phyloP scores from a whole-genome alignment of 768 basidiomycete genomes.

The Fomitopsis pulvina region DNA sequence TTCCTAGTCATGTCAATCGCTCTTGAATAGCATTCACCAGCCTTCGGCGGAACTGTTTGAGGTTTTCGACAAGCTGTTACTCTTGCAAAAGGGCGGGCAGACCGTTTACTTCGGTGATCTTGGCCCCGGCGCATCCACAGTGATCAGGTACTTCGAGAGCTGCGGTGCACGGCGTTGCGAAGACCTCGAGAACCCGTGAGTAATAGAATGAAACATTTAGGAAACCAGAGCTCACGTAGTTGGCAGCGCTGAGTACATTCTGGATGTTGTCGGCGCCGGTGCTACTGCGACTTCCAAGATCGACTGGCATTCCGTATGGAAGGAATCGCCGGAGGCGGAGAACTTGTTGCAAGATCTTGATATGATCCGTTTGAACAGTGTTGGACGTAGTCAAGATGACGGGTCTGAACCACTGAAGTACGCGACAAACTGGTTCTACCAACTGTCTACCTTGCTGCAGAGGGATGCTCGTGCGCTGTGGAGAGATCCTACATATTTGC shows the following conservation, averaged over 20 bases:
- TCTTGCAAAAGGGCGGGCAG: constrained; percentile 73
- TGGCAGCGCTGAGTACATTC: constrained; percentile 38
- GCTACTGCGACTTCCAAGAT: constrained; percentile 34
- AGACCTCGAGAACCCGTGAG: constrained; percentile 60
- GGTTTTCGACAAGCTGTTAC: constrained; percentile 71
- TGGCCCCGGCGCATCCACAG: constrained; percentile 49
- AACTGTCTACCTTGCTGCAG: constrained; percentile 24
- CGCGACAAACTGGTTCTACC: constrained; percentile 33
- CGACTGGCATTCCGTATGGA: constrained; percentile 50
- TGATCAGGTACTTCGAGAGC: constrained; percentile 73
- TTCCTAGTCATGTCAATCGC: not conserved
- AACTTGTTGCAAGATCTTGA: constrained; percentile 36
- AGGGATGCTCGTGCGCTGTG: constrained; percentile 30
- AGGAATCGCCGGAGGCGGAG: constrained; percentile 33
- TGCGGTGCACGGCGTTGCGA: constrained; percentile 62
- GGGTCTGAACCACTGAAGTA: constrained; percentile 24
- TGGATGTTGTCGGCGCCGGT: constrained; percentile 53
- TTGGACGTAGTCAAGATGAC: constrained; percentile 19
- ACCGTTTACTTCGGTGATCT: constrained; percentile 65
- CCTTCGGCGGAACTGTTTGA: not conserved
- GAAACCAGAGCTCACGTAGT: not conserved
- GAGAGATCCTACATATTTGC: constrained; percentile 34
- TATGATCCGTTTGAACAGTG: constrained; percentile 33
- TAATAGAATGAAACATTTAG: not conserved
- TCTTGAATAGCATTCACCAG: not conserved